Conservation (phyloP, 495 filamentous ascomycete species). For the Beverwykella pulmonaria region DNA sequence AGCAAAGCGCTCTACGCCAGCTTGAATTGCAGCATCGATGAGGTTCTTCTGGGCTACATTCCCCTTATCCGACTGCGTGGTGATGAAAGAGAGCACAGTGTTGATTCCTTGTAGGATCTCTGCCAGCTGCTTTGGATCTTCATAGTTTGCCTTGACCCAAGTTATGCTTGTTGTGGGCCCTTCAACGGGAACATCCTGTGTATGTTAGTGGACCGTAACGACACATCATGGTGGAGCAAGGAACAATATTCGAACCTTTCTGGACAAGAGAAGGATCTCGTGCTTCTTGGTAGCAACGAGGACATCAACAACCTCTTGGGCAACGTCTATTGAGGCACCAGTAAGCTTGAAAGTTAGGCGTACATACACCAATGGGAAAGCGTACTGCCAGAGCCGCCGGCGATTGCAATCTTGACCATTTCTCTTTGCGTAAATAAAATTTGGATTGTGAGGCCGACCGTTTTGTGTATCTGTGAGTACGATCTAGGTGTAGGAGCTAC, state of each 20-base stretch:
- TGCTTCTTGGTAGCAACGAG: slow-evolving; percentile 56
- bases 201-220: not conserved
- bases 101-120: slow-evolving; percentile 53
- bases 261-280: slow-evolving; percentile 53
- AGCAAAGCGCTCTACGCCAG: slow-evolving; percentile 32
- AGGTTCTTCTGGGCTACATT: slow-evolving; percentile 49
- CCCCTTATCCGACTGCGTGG: slow-evolving; percentile 43
- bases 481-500: too few species aligned
- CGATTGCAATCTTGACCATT: slow-evolving; percentile 62
- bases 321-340: slow-evolving; percentile 58
- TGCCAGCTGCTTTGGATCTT: slow-evolving; percentile 45
- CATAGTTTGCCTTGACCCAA: slow-evolving; percentile 48
- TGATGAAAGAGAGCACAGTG: slow-evolving; percentile 60
- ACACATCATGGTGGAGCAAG: not conserved
- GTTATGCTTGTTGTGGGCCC: slow-evolving; percentile 32
- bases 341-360: not conserved
- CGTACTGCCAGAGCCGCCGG: slow-evolving; percentile 52
- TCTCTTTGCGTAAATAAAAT: too few species aligned
- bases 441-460: too few species aligned
- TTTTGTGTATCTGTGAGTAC: too few species aligned
- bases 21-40: slow-evolving; percentile 41
- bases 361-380: not conserved
- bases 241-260: slow-evolving; percentile 50
- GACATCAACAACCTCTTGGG: slow-evolving; percentile 57
- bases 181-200: slow-evolving; percentile 17